phyloP scores from a whole-genome alignment of 495 filamentous ascomycete species.

The Neurospora tetrasperma region DNA sequence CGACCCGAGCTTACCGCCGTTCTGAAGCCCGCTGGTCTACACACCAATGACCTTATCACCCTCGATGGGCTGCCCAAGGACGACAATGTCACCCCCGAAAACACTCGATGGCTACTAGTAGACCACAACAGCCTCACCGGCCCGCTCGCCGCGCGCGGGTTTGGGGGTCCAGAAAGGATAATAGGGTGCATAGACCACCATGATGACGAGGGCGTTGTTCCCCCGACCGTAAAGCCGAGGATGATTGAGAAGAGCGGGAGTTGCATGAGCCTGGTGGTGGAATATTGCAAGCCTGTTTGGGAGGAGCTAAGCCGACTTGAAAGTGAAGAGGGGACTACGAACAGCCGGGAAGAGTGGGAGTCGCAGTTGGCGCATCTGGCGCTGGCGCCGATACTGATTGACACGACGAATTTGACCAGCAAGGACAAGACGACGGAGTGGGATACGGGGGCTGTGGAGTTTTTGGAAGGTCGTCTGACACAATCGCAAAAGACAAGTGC shows the following conservation, averaged over 20 bases:
- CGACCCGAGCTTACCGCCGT: slow-evolving; percentile 70
- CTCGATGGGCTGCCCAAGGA: slow-evolving; percentile 33
- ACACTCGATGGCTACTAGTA: slow-evolving; percentile 58
- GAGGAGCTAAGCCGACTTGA: slow-evolving; percentile 16
- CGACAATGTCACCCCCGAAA: slow-evolving; percentile 16
- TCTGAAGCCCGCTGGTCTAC: slow-evolving; percentile 32
- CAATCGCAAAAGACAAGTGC: not conserved
- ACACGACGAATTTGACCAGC: slow-evolving; percentile 65
- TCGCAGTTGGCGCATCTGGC: slow-evolving; percentile 63
- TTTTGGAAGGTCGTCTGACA: slow-evolving; percentile 43
- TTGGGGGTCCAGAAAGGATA: slow-evolving; percentile 28
- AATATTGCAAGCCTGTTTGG: slow-evolving; percentile 52
- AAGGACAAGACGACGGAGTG: slow-evolving; percentile 61
- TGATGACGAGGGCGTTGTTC: slow-evolving; percentile 61
- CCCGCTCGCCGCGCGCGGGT: slow-evolving; percentile 30
- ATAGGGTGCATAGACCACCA: slow-evolving; percentile 90
- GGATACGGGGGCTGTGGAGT: slow-evolving; percentile 54
- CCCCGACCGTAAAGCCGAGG: slow-evolving; percentile 40
- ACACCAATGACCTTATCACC: slow-evolving; percentile 38
- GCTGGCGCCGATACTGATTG: slow-evolving; percentile 71
- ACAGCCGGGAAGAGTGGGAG: slow-evolving; percentile 6
- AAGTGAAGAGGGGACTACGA: not conserved
- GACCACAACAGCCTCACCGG: slow-evolving; percentile 81
- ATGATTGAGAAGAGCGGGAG: slow-evolving; percentile 64
- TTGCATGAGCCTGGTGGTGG: slow-evolving; percentile 68